Evolutionary conservation across 441 rosid genomes (phyloP), one percentile per base, ranked within the genome.

Genomic region (Theobroma grandiflorum): DNA sequence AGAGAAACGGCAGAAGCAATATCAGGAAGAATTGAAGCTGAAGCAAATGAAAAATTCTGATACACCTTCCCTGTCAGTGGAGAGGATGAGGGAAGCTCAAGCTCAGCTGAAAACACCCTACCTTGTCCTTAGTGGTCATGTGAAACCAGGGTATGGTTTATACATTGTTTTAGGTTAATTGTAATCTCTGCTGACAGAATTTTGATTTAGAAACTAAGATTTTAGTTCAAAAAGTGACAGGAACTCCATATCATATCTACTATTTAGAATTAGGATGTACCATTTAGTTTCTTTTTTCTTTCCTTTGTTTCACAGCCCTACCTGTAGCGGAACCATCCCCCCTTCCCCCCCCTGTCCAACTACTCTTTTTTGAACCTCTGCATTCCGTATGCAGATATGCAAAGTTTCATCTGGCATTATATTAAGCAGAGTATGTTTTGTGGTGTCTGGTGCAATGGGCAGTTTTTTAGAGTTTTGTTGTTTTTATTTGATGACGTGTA

Each of bases 21-120:
- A 83, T 81, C 90, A 85, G 49, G 98, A 96, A 85, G 98, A 96
- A 78, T 85, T 91, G 86, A 95, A 95, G 85, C 81, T 95, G 78
- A 95, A 96, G 91, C 94, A 92, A 86, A 95, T 96, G 98, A 96
- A 96, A 84, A 96, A 91, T 86, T 89, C 98, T 40, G 98, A 96
- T 86, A 96, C 98, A 11, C 99, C 99, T 8, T 94, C 99, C 6
- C 86, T 74, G 45, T 95, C 99, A 49, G 99, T 90, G 55, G 90
- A 94, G 87, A 88, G 99, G 88, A 95, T 95, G 99, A 91, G 98
- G 85, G 97, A 95, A 88, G 93, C 99, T 81, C 98, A 97, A 85
- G 95, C 95, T 40, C 98, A 87, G 84, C 61, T 91, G 80, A 90
- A 92, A 86, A 91, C 98, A 71, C 99, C 99, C 72, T 97, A 97